Base-by-base conservation (phyloP, 2,329 filamentous ascomycete genomes). In the Tolypocladium guangdongense region DNA sequence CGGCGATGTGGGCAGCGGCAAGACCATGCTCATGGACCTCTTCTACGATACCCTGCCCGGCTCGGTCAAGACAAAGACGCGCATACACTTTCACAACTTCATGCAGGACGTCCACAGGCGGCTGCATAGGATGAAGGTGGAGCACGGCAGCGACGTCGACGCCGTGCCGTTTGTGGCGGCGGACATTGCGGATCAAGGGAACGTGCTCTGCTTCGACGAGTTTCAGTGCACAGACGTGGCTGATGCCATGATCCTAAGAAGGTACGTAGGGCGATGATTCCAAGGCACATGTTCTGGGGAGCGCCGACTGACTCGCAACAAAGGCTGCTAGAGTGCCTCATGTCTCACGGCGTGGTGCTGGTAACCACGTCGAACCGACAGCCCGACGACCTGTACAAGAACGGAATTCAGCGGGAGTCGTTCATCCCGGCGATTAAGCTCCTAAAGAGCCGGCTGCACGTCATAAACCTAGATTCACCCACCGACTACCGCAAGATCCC, bases 11-110 rank as follows among this genome's bases (percentile, higher is more conserved):
- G 93, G 93, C 41, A 95, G 90, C 63, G 93, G 93, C 57, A 99
- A 99, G 78, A 99, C 93, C 2, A 99, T 99, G 93, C 77, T 99
- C 66, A 99, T 99, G 93, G 92, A 99, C 67, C 76, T 99, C 50
- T 96, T 97, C 70, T 96, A 91, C 73, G 91, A 97, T 59, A 96
- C 92, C 0, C 75, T 97, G 24, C 93, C 93, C 0, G 68, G 75
- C 18, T 86, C 86, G 55, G 90, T 97, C 59, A 80, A 77, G 54
- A 82, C 83, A 35, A 96, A 96, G 74, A 95, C 86, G 48, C 81
- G 93, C 49, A 96, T 99, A 64, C 93, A 99, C 74, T 99, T 99
- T 71, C 90, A 97, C 75, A 96, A 96, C 69, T 99, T 99, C 75
- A 99, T 99, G 93, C 93, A 97, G 70, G 88, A 95, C 68, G 87